A percentile compares a stretch with the other conserved stretches of the same genome.
Conservation (phyloP, 2,329 filamentous ascomycete genomes). For the Purpureocillium takamizusanense region DNA sequence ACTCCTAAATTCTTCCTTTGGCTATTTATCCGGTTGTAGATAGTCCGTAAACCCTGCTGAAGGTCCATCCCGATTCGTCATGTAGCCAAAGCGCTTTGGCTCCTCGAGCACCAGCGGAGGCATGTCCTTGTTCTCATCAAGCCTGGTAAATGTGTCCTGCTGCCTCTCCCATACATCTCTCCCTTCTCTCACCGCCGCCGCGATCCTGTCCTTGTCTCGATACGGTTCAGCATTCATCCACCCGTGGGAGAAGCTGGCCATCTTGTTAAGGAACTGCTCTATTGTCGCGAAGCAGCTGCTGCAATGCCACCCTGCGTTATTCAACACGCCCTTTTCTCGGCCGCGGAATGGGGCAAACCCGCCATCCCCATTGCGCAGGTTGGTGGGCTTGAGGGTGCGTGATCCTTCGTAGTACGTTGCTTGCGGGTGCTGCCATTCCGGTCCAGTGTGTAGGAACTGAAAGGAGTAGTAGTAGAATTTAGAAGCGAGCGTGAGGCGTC, state of each 20-base stretch:
- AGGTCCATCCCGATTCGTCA: constrained; percentile 34
- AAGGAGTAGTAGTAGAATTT: constrained; percentile 51
- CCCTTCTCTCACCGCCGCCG: constrained; percentile 40
- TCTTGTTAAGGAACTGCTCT: constrained; percentile 44
- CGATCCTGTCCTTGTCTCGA: constrained; percentile 37
- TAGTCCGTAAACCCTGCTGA: constrained; percentile 40
- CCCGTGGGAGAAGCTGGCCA: constrained; percentile 46
- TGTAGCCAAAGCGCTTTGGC: constrained; percentile 28
- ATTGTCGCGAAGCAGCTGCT: constrained; percentile 51
- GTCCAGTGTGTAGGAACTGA: constrained; percentile 34
- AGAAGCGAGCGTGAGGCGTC: constrained; percentile 40
- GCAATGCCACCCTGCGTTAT: constrained; percentile 52
- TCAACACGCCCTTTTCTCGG: constrained; percentile 33
- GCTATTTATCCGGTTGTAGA: no score
- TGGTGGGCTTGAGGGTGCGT: constrained; percentile 43
- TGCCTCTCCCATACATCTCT: constrained; percentile 45
- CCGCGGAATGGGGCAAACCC: constrained; percentile 26
- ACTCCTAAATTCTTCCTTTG: no score
- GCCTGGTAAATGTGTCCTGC: constrained; percentile 34
- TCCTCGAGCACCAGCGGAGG: constrained; percentile 32
- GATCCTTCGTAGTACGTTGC: constrained; percentile 41
- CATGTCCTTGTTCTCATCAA: constrained; percentile 43
- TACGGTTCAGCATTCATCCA: constrained; percentile 41
- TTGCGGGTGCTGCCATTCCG: constrained; percentile 48
- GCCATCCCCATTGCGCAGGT: constrained; percentile 40